Evolutionary conservation across 306 rosid genomes (phyloP).

Genomic region (Crataegus laevigata): DNA sequence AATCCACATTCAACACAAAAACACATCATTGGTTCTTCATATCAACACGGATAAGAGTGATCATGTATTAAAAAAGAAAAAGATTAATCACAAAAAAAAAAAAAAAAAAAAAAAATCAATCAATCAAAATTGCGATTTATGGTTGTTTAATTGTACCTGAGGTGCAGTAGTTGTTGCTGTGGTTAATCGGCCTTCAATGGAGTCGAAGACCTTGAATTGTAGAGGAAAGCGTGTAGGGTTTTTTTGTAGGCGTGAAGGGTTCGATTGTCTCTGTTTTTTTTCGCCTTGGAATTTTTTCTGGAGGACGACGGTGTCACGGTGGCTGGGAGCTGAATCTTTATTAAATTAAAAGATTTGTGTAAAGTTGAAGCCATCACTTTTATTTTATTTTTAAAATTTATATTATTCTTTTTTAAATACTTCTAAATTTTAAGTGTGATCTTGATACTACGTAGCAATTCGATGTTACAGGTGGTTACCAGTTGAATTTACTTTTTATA

Average conservation of each 20-base stretch:
- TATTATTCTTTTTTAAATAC: neutral
- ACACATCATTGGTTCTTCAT: neutral
- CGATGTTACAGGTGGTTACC: too few species aligned
- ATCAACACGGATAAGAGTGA: neutral
- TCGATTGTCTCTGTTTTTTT: neutral
- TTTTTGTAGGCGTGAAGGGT: neutral
- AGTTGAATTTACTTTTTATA: too few species aligned
- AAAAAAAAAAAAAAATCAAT: neutral
- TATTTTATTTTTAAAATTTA: neutral
- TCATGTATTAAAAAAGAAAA: neutral
- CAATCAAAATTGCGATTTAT: neutral
- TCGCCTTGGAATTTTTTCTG: neutral
- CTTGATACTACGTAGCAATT: too few species aligned
- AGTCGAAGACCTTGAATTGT: constrained; percentile 4
- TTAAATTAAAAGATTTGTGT: neutral
- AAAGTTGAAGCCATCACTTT: neutral
- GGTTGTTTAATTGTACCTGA: constrained; percentile 6
- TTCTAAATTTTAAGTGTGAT: too few species aligned
- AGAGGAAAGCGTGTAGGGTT: neutral
- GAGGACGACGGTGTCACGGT: neutral
- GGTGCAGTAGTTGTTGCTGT: neutral
- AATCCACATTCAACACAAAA: neutral
- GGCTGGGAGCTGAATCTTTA: neutral
- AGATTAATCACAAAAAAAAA: neutral
- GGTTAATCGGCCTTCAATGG: constrained; percentile 5